Base-by-base conservation (phyloP, 2,329 filamentous ascomycete genomes). In the Aspergillus persii region DNA sequence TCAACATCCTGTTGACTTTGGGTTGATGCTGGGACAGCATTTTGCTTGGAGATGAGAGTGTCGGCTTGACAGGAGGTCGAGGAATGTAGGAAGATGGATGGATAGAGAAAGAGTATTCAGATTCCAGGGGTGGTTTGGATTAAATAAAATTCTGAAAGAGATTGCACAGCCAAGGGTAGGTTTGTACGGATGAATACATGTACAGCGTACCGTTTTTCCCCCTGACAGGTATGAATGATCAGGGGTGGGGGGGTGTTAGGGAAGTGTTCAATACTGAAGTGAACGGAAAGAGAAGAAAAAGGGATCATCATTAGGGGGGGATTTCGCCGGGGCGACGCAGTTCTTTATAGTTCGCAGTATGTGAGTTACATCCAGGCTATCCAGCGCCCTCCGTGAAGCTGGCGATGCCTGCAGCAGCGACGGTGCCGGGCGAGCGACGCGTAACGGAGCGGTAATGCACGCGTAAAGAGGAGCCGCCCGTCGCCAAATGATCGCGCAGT, bases 401-500 rank as follows among this genome's bases (percentile, higher is more conserved):
- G 36, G 18, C 53, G 29, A 48, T 50, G 56, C 62, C 18, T 62
- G 68, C 61, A 63, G 62, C 18, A 23, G 18, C 18, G 18, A 23
- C 18, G 2, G 18, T 23, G 18, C 18, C 18, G 18, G 18, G 60
- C 65, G 58, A 4, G 58, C 59, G 64, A 71, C 72, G 72, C 65
- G 67, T 65, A 60, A 63, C 41, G 41, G 44, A 23, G 12, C n/a
- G 57, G 66, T 68, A 68, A 57, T 61, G 36, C 54, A 68, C 69
- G 68, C 72, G 72, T 74, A 72, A 70, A 71, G 68, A 68, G 65
- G 66, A 63, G 66, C 63, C 51, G n/a, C 29, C 48, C 50, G 69
- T 74, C 72, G 71, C 72, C 71, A 75, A 75, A 75, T 70, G 59
- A 60, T 56, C 74, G 67, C 74, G 74, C 61, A 56, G 65, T 76